phyloP scores from a whole-genome alignment of 495 filamentous ascomycete genomes.

The Penicillium daleae region DNA sequence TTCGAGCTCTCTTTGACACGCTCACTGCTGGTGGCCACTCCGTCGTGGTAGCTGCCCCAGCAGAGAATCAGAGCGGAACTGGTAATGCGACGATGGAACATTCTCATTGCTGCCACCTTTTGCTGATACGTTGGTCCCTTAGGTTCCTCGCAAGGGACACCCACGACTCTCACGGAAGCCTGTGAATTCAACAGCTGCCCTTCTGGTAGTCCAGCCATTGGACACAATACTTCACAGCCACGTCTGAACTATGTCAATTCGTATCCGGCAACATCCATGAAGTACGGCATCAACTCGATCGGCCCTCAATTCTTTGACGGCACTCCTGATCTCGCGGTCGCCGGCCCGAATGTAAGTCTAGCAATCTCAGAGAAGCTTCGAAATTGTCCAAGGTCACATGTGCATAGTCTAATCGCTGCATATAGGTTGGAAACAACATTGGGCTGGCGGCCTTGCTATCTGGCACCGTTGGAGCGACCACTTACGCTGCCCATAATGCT shows the following conservation, averaged over 20 bases:
- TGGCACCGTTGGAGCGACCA: slow-evolving; percentile 65
- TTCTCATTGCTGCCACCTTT: neutral
- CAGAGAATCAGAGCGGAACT: slow-evolving; percentile 65
- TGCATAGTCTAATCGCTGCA: neutral
- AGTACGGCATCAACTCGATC: slow-evolving; percentile 62
- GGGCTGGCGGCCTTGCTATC: slow-evolving; percentile 56
- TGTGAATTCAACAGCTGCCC: slow-evolving; percentile 66
- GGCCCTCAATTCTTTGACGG: slow-evolving; percentile 55
- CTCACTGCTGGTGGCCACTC: slow-evolving; percentile 58
- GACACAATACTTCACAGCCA: slow-evolving; percentile 57
- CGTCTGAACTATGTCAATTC: slow-evolving; percentile 72
- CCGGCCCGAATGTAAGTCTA: slow-evolving; percentile 60
- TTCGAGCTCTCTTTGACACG: slow-evolving; percentile 57
- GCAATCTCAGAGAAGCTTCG: too few relatives aligned
- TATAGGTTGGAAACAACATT: slow-evolving; percentile 56
- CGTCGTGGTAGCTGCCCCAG: slow-evolving; percentile 64
- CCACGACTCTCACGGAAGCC: slow-evolving; percentile 41
- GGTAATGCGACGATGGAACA: slow-evolving; percentile 39
- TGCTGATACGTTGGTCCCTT: neutral
- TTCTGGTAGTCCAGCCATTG: slow-evolving; percentile 54
- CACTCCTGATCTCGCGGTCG: slow-evolving; percentile 60
- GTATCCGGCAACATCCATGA: slow-evolving; percentile 66
- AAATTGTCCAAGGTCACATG: neutral
- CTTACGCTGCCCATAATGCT: slow-evolving; percentile 55
- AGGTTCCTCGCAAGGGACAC: slow-evolving; percentile 59